These are phyloP conservation scores for Wallacemonas sp. DNA, from an alignment of 208 protist species.

Conservation along the genomic window DNA sequence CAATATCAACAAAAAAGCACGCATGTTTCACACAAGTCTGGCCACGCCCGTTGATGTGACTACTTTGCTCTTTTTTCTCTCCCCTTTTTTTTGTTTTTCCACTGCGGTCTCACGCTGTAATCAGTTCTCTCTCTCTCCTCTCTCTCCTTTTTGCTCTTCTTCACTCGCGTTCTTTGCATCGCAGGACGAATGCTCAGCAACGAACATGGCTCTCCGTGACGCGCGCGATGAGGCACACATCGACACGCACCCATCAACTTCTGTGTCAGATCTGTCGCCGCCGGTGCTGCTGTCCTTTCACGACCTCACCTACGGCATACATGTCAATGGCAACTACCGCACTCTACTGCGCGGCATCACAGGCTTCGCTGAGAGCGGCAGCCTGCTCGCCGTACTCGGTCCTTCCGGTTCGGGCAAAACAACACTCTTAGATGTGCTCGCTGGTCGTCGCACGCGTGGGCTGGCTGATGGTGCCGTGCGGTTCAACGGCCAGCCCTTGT, in stretches of 20 bases:
- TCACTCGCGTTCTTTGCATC: not conserved
- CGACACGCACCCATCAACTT: not conserved
- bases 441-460: conserved; percentile 26
- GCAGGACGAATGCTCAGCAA: not conserved
- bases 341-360: conserved; percentile 54
- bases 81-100: no score
- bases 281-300: conserved; percentile 41
- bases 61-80: no score
- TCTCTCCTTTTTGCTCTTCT: no score
- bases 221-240: not conserved
- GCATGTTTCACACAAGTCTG: no score
- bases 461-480: conserved; percentile 33
- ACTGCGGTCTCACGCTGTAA: no score
- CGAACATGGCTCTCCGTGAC: not conserved
- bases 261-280: not conserved
- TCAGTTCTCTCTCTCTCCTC: no score
- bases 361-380: conserved; percentile 54
- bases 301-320: conserved; percentile 42
- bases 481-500: conserved; percentile 45
- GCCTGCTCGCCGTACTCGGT: conserved; percentile 73
- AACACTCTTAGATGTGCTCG: conserved; percentile 77
- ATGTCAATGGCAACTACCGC: conserved; percentile 7
- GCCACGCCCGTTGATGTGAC: not conserved
- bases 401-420: conserved; percentile 83
- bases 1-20: no score